phyloP scores from a whole-genome alignment of 2,329 filamentous ascomycete species.

The Stagonosporopsis vannaccii region DNA sequence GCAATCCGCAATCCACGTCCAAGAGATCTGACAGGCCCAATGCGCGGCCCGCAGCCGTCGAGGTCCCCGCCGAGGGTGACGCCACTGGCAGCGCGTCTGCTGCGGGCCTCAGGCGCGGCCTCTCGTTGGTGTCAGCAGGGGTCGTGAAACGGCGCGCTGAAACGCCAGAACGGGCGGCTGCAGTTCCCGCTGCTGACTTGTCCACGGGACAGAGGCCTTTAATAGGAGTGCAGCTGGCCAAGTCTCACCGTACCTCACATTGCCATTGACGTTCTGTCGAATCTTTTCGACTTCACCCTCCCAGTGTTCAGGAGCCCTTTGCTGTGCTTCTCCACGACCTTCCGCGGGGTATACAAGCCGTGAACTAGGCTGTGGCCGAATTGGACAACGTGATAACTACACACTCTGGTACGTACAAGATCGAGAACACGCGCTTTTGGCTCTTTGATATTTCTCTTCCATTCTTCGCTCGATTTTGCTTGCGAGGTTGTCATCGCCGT shows the following conservation, averaged over 20 bases:
- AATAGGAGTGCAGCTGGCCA: slow-evolving; percentile 32
- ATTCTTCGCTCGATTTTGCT: background rate
- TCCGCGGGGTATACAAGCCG: slow-evolving; percentile 11
- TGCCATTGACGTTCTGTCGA: slow-evolving; percentile 25
- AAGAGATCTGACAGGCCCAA: slow-evolving; percentile 13
- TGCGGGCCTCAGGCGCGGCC: slow-evolving; percentile 32
- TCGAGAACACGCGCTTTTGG: background rate
- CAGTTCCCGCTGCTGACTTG: slow-evolving; percentile 38
- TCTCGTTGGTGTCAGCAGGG: slow-evolving; percentile 44
- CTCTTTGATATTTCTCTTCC: background rate
- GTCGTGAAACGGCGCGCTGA: slow-evolving; percentile 47
- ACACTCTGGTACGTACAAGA: slow-evolving; percentile 3
- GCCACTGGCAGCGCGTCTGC: slow-evolving; percentile 12
- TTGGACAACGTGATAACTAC: background rate
- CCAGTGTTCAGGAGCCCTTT: slow-evolving; percentile 15
- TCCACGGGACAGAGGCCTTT: slow-evolving; percentile 23
- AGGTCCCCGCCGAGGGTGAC: slow-evolving; percentile 25
- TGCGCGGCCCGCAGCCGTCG: slow-evolving; percentile 19
- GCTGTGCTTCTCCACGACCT: slow-evolving; percentile 16
- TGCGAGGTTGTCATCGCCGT: background rate
- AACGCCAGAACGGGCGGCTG: slow-evolving; percentile 46
- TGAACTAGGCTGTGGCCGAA: slow-evolving; percentile 1
- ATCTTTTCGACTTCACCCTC: slow-evolving; percentile 9
- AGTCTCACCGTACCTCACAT: slow-evolving; percentile 27
- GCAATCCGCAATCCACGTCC: background rate